Percentiles rank a stretch among this genome's conserved stretches.
phyloP scores from a whole-genome alignment of 1,139 yeast genomes.

The Kodamaea sp. region DNA sequence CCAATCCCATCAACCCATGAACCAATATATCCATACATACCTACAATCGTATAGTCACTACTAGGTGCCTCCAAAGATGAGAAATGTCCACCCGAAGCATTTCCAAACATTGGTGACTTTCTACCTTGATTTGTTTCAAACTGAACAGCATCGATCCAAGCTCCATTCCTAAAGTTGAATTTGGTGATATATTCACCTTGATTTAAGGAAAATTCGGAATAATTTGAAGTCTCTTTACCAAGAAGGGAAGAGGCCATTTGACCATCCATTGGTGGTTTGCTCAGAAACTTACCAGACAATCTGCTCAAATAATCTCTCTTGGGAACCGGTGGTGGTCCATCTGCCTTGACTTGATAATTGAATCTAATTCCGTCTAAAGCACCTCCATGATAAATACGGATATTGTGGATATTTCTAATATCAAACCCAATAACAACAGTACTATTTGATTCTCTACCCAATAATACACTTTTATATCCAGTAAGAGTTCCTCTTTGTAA shows the following conservation, averaged over 20 bases:
- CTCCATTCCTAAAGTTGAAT: conserved; percentile 68
- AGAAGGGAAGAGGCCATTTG: conserved; percentile 31
- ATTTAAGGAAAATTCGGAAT: conserved; percentile 53
- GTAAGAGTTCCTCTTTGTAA: conserved; percentile 31
- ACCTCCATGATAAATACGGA: conserved; percentile 65
- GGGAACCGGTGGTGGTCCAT: conserved; percentile 41
- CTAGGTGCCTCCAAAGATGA: conserved; percentile 58
- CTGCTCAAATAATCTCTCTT: conserved; percentile 43
- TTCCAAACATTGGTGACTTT: conserved; percentile 54
- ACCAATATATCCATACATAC: conserved; percentile 64
- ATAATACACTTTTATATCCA: conserved; percentile 45
- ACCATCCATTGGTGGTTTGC: conserved; percentile 4
- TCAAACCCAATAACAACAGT: conserved; percentile 30
- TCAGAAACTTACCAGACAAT: conserved; percentile 10
- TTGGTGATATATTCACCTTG: conserved; percentile 59
- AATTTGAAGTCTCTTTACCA: conserved; percentile 61
- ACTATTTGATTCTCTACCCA: conserved; percentile 32
- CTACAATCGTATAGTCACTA: conserved; percentile 52
- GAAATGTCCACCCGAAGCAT: conserved; percentile 62
- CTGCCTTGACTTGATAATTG: conserved; percentile 13
- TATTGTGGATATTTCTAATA: conserved; percentile 32
- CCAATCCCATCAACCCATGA: conserved; percentile 77
- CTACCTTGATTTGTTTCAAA: conserved; percentile 55
- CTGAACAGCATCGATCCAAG: conserved; percentile 87
- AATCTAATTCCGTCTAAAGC: conserved; percentile 72